Conservation (phyloP, 1,284 basidiomycete genomes). For the Cronartium ribicola region DNA sequence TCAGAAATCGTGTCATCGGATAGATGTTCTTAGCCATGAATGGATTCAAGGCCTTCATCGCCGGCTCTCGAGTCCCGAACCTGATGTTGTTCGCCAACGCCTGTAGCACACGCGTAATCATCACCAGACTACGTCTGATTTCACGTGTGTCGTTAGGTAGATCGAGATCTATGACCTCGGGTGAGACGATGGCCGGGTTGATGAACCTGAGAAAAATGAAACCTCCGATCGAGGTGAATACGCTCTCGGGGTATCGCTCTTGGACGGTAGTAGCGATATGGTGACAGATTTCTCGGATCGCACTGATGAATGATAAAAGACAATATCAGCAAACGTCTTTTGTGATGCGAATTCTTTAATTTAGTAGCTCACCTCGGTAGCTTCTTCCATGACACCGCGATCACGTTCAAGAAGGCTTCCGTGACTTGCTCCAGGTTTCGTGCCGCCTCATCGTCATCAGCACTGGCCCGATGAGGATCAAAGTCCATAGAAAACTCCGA, state of each 20-base stretch:
- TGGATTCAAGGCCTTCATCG: slow-evolving; percentile 74
- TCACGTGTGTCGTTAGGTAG: slow-evolving; percentile 62
- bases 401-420: slow-evolving; percentile 69
- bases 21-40: slow-evolving; percentile 73
- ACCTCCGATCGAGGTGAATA: slow-evolving; percentile 62
- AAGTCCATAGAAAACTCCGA: slow-evolving; percentile 71
- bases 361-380: slow-evolving; percentile 63
- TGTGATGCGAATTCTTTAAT: background rate
- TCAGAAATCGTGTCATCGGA: slow-evolving; percentile 74
- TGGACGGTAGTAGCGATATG: slow-evolving; percentile 77
- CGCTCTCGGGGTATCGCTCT: slow-evolving; percentile 51
- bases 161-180: slow-evolving; percentile 76
- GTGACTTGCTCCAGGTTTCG: slow-evolving; percentile 69
- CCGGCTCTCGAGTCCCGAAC: slow-evolving; percentile 74
- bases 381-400: slow-evolving; percentile 65
- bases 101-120: slow-evolving; percentile 85
- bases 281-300: slow-evolving; percentile 79
- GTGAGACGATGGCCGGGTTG: slow-evolving; percentile 74
- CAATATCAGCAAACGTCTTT: slow-evolving; percentile 18
- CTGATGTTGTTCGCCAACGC: slow-evolving; percentile 87
- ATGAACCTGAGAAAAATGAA: slow-evolving; percentile 77
- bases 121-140: slow-evolving; percentile 70
- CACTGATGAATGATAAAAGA: slow-evolving; percentile 55
- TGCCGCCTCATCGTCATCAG: slow-evolving; percentile 40
- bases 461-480: slow-evolving; percentile 57